These are phyloP conservation scores for Botrytis tulipae DNA, from an alignment of 2,329 filamentous ascomycete species.

Conservation along the genomic window DNA sequence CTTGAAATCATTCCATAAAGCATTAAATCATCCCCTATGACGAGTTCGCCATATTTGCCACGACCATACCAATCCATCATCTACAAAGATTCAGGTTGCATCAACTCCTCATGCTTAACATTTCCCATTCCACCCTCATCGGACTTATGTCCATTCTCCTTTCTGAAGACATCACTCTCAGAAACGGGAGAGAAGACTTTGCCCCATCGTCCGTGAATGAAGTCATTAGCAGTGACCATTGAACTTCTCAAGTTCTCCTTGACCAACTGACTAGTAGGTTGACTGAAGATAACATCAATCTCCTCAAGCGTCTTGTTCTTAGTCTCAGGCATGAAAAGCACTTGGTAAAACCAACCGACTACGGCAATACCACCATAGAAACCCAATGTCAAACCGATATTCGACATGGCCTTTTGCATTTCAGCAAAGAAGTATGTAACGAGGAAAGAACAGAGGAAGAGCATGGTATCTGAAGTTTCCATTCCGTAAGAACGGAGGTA, in stretches of 20 bases:
- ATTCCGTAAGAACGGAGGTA: slow-evolving; percentile 73
- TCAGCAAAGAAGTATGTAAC: slow-evolving; percentile 73
- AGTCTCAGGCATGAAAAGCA: slow-evolving; percentile 74
- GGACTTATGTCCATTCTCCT: slow-evolving; percentile 31
- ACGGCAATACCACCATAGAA: slow-evolving; percentile 75
- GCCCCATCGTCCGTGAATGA: slow-evolving; percentile 33
- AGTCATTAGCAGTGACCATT: slow-evolving; percentile 33
- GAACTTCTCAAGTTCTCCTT: slow-evolving; percentile 52
- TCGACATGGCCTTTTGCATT: slow-evolving; percentile 67
- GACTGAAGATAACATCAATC: slow-evolving; percentile 65
- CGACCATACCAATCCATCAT: neutral
- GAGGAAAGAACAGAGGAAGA: slow-evolving; percentile 70
- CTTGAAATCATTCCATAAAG: neutral
- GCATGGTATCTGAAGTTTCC: slow-evolving; percentile 64
- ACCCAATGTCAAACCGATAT: slow-evolving; percentile 63
- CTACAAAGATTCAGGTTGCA: slow-evolving; percentile 18
- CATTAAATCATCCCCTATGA: neutral
- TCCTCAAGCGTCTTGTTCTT: slow-evolving; percentile 67
- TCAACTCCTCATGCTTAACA: slow-evolving; percentile 28
- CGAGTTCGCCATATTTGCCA: neutral
- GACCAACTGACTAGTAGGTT: slow-evolving; percentile 62
- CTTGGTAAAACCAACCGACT: slow-evolving; percentile 68
- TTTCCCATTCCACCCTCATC: slow-evolving; percentile 24
- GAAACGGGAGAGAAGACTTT: slow-evolving; percentile 35
- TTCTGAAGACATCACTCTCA: slow-evolving; percentile 36